A percentile compares a stretch with the other conserved stretches of the same genome.
Conservation (phyloP, 352 stramenopile genomes). For the Globisporangium polare region DNA sequence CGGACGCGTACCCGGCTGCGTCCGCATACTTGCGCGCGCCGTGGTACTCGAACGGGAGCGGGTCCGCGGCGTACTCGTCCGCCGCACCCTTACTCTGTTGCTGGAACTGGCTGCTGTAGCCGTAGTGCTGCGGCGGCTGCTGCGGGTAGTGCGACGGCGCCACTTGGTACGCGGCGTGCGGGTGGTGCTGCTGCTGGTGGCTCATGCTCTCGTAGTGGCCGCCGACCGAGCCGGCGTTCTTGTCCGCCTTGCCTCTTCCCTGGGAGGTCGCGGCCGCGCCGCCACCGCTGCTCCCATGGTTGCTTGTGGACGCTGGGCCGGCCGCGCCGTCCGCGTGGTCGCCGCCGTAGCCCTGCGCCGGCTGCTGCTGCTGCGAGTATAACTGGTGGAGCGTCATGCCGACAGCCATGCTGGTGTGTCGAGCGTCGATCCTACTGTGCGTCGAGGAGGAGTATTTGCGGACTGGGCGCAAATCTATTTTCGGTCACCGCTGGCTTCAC, state of each 20-base stretch:
- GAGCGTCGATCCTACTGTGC: not conserved
- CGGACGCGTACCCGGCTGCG: constrained; percentile 23
- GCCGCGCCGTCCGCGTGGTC: constrained; percentile 13
- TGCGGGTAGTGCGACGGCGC: constrained; percentile 26
- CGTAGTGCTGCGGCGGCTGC: constrained; percentile 19
- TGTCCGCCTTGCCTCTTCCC: not conserved
- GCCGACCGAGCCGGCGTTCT: constrained; percentile 7
- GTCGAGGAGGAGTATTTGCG: not conserved
- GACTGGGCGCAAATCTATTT: not conserved
- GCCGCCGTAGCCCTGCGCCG: constrained; percentile 21
- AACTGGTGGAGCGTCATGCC: constrained; percentile 77
- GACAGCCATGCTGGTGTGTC: constrained; percentile 32
- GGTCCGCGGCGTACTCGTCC: constrained; percentile 75
- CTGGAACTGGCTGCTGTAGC: constrained; percentile 11
- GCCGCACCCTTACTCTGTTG: constrained; percentile 14
- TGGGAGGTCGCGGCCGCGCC: not conserved
- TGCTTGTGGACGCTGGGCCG: not conserved
- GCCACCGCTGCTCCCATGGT: not conserved
- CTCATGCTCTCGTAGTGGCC: constrained; percentile 10
- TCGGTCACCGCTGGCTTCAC: not conserved
- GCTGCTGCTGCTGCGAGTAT: constrained; percentile 30
- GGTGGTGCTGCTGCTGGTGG: constrained; percentile 14
- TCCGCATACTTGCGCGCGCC: constrained; percentile 47
- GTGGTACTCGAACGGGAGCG: constrained; percentile 76
- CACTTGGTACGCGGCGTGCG: constrained; percentile 20